Conservation (phyloP, 2,329 filamentous ascomycete genomes). For the Bertia moriformis region DNA sequence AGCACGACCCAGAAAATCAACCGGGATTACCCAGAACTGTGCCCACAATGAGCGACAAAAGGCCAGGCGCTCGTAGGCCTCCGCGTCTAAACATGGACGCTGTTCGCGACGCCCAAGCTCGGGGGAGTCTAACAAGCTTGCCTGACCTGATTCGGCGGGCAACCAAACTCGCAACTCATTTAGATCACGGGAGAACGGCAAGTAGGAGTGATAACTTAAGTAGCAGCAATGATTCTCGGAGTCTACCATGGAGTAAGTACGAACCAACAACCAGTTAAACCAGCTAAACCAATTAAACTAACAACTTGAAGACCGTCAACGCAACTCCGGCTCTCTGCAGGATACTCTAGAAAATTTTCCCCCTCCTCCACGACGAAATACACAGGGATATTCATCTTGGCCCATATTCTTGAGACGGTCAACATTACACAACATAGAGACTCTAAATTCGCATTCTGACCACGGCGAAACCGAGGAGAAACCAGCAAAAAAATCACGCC, state of each 20-base stretch:
- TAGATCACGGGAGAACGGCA: conserved; percentile 49
- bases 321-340: neutral
- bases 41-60: conserved; percentile 1
- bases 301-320: no score
- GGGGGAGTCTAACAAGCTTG: conserved; percentile 50
- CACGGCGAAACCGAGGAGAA: conserved; percentile 17
- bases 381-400: neutral
- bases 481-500: conserved; percentile 16
- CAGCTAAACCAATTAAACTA: no score
- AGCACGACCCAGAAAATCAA: conserved; percentile 3
- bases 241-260: no score
- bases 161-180: conserved; percentile 50
- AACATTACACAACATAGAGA: no score
- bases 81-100: conserved; percentile 43
- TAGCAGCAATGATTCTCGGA: no score
- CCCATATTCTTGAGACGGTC: neutral
- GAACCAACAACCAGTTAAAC: no score
- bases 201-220: conserved; percentile 33
- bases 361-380: neutral
- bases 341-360: neutral
- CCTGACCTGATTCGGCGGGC: conserved; percentile 51
- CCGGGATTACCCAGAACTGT: conserved; percentile 2
- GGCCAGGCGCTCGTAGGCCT: conserved; percentile 24
- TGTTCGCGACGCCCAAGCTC: conserved; percentile 42
- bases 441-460: no score